These are phyloP conservation scores for Pestalotiopsis sp. DNA, from an alignment of 2,329 filamentous ascomycete genomes.

Conservation along the genomic window DNA sequence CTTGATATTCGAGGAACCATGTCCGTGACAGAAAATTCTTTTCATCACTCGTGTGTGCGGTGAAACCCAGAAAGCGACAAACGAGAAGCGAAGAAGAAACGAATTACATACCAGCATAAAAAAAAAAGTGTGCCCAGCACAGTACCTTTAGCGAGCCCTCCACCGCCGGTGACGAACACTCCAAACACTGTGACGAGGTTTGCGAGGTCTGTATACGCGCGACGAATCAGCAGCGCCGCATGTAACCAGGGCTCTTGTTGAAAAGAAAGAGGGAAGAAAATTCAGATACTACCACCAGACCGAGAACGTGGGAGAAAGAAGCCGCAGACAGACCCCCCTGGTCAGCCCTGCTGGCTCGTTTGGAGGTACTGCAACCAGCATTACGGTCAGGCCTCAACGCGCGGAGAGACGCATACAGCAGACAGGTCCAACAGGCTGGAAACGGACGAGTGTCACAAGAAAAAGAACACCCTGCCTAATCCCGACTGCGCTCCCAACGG, in stretches of 20 bases:
- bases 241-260: not conserved
- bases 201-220: not conserved
- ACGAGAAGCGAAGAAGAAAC: not conserved
- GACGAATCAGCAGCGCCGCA: not conserved
- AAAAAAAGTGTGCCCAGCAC: not conserved
- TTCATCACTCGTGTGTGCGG: not conserved
- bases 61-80: not conserved
- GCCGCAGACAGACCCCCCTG: not conserved
- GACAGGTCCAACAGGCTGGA: not conserved
- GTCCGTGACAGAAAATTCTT: not conserved
- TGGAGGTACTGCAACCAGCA: not conserved
- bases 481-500: not conserved
- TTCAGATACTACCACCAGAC: not conserved
- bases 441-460: not conserved
- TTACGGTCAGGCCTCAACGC: not conserved
- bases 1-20: not conserved
- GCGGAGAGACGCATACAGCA: not conserved
- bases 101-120: too few species aligned
- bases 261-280: not conserved
- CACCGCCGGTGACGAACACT: not conserved
- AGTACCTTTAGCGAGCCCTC: slow-evolving; percentile 2
- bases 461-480: not conserved
- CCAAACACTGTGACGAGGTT: slow-evolving; percentile 3
- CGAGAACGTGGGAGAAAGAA: not conserved
- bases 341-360: not conserved